A percentile compares a stretch with the other conserved stretches of the same genome.
phyloP scores from a whole-genome alignment of 2,329 filamentous ascomycete genomes.

The Didymella exigua region DNA sequence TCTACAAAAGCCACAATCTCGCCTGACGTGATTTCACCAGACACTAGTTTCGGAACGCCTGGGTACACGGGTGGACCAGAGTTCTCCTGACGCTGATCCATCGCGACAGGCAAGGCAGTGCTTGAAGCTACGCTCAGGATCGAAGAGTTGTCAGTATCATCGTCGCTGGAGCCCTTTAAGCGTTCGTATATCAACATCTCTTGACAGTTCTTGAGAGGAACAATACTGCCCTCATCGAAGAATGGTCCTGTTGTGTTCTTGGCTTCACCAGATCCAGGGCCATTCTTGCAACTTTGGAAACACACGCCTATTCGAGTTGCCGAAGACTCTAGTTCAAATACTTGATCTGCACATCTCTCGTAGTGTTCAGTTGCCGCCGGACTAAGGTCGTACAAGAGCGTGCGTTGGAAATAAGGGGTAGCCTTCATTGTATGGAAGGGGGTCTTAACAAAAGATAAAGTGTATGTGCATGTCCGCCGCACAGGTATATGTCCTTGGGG shows the following conservation, averaged over 20 bases:
- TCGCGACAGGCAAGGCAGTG: not conserved
- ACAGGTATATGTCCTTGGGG: not conserved
- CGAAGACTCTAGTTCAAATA: not conserved
- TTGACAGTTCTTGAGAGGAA: not conserved
- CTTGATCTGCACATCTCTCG: not conserved
- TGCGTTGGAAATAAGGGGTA: not conserved
- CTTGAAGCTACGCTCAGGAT: not conserved
- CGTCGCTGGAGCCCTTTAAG: not conserved
- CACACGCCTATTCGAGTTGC: not conserved
- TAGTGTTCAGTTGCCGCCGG: not conserved
- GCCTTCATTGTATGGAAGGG: not conserved
- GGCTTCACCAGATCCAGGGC: not conserved
- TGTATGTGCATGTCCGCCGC: too few relatives aligned
- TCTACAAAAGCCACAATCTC: conserved; percentile 2
- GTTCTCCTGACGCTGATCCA: not conserved
- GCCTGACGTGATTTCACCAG: not conserved
- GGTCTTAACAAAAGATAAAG: too few relatives aligned
- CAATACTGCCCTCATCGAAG: too few relatives aligned
- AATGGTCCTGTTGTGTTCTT: not conserved
- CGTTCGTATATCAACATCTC: not conserved
- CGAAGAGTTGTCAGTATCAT: not conserved
- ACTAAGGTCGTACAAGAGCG: conserved; percentile 1
- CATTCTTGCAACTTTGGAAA: not conserved
- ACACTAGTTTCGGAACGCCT: not conserved
- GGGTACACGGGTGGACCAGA: not conserved